A percentile compares a stretch with the other conserved stretches of the same genome.
phyloP scores from a whole-genome alignment of 345 rosid species.

The Streptanthus diversifolius region DNA sequence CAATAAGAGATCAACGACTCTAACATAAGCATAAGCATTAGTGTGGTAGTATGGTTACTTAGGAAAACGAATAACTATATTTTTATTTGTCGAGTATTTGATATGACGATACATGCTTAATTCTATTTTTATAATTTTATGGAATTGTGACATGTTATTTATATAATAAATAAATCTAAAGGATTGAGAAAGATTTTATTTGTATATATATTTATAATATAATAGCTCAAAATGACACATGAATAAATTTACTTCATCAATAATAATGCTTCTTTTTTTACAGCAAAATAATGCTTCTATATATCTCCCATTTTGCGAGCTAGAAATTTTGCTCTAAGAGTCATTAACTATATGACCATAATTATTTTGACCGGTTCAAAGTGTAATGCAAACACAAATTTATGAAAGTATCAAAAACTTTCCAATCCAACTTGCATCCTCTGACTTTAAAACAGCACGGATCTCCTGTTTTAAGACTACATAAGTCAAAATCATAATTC shows the following conservation, averaged over 20 bases:
- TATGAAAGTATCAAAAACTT: constrained; percentile 1
- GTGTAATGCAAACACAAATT: constrained; percentile 4
- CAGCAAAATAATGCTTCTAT: not conserved
- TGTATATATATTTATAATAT: not conserved
- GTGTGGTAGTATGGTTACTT: constrained; percentile 1
- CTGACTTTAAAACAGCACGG: constrained; percentile 24
- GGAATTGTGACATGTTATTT: not conserved
- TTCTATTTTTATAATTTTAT: not conserved
- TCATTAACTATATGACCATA: constrained; percentile 10
- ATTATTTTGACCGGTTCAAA: constrained; percentile 26
- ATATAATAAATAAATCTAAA: not conserved
- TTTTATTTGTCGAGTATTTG: not conserved
- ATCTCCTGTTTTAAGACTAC: constrained; percentile 14
- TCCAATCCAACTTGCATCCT: constrained; percentile 22
- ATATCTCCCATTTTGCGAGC: not conserved
- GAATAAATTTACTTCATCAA: not conserved
- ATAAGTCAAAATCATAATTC: constrained; percentile 27
- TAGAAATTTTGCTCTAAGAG: not conserved
- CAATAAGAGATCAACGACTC: constrained; percentile 1
- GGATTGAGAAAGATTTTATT: not conserved
- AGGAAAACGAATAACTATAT: not conserved
- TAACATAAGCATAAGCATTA: not conserved
- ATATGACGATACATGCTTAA: not conserved
- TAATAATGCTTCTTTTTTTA: not conserved
- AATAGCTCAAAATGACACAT: not conserved